Base-by-base conservation (phyloP, 108 stramenopile species). In the Skeletonema grethae region DNA sequence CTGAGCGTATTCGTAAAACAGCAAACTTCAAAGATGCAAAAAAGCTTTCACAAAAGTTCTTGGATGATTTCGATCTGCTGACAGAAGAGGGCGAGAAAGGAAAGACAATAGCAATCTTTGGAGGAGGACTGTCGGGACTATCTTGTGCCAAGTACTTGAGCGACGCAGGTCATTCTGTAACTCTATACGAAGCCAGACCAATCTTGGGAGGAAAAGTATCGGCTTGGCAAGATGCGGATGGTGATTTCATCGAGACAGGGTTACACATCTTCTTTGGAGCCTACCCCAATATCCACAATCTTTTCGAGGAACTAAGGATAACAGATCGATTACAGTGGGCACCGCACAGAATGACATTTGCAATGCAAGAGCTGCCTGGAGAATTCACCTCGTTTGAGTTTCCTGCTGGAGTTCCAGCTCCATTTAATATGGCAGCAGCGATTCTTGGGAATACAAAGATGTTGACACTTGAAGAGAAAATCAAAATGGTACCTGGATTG, bases 301-400 rank as follows among this genome's bases (percentile, higher is more conserved):
- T 92, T 70, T 92, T 92, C 59, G 85, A 53, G 50, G 50, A 80
- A 41, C 83, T 98, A 1, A 91, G 79, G 55, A 97, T 98, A 61
- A 89, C 95, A 13, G 98, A 98, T 75, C 90, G 96, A 38, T 73
- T 98, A 65, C 98, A 98, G 73, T 98, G 98, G 98, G 97, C 97
- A 79, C 91, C 95, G 20, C 97, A 98, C 79, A 90, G 95, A 67
- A 97, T 98, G 97, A 96, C 97, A 48, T 97, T 98, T 68, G 98
- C 98, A 36, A 97, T 98, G 98, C 96, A 97, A 65, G 91, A 95
- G 65, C 75, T 95, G 0, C 97, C 97, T 1, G 97, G 97, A 32
- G 95, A 98, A 87, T 98, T 98, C 77, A 97, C 97, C 10, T 93
- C 95, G 16, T 98, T 98, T 69, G 96, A 98, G 50, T 98, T 98